Evolutionary conservation across 2,329 filamentous ascomycete species (phyloP), one percentile per base, ranked within the genome.

Genomic region (Colletotrichum tropicicola): DNA sequence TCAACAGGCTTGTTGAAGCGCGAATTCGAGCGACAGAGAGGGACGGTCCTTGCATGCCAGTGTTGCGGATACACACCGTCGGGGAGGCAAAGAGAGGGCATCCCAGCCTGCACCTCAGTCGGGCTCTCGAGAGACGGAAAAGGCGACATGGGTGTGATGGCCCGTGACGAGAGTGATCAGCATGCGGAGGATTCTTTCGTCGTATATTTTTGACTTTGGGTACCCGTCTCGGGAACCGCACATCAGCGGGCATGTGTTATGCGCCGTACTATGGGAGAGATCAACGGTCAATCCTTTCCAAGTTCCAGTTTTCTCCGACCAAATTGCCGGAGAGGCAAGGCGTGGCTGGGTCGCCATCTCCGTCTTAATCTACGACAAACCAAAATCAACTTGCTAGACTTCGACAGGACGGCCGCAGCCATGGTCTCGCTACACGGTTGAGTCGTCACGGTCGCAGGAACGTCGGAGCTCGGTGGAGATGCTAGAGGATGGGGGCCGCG

Each of bases 201-300:
- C 57, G 57, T 44, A 55, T 65, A 55, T 41, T 59, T 54, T 64
- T 59, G 41, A 53, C 41, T 60, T 49, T 32, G 9, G 48, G 45
- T 41, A 41, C 41, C 55, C 48, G 48, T 43, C 39, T 39, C 45
- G 60, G 60, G 47, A 53, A 30, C 47, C 47, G 60, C 48, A 54
- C 43, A 32, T 53, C 53, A 58, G 30, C 45, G 54, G 55, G 55
- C 55, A 41, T 53, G 37, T 45, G 27, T 37, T 37, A 39, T 57
- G 32, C 15, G 39, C 39, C 30, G 10, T 17, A 19, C 44, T n/a
- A 25, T 19, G 56, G 32, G 41, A 44, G 49, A 55, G 57, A 65
- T 61, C 61, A 61, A 37, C 57, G 43, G 61, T 41, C 39, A 54
- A 54, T 52, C 54, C 35, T 21, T 19, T 17, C 47, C 23, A 15